A percentile compares a stretch with the other conserved stretches of the same genome.
Conservation (phyloP, 225 moss, liverwort and hornwort genomes). For the Polytrichum formosum region DNA sequence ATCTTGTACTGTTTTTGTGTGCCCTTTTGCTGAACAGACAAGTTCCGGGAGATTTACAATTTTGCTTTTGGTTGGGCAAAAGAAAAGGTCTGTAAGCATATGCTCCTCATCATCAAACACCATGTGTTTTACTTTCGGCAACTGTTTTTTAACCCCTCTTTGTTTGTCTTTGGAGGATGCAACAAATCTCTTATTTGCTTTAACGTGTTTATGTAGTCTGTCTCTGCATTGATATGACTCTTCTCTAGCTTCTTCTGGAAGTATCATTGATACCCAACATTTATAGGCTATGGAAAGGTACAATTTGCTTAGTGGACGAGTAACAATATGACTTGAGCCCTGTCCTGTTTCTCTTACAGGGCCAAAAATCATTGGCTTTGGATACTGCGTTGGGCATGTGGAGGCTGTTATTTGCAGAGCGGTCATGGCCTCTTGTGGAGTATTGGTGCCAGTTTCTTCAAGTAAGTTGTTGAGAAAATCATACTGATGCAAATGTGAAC, state of each 20-base stretch:
- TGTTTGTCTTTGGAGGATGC: too few species aligned
- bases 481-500: background rate
- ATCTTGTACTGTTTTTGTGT: too few species aligned
- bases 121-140: too few species aligned
- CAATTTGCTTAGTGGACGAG: background rate
- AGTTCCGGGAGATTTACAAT: slow-evolving; percentile 89
- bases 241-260: too few species aligned
- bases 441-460: slow-evolving; percentile 93
- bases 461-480: slow-evolving; percentile 35
- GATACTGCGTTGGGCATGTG: slow-evolving; percentile 97
- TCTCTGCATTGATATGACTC: too few species aligned
- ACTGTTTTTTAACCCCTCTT: too few species aligned
- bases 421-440: slow-evolving; percentile 82
- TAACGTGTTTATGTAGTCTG: too few species aligned
- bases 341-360: slow-evolving; percentile 34
- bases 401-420: slow-evolving; percentile 83
- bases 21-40: slow-evolving; percentile 53
- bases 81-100: slow-evolving; percentile 61
- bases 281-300: too few species aligned
- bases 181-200: too few species aligned
- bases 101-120: background rate
- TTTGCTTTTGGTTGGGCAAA: slow-evolving; percentile 92
- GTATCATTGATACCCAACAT: too few species aligned
- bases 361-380: slow-evolving; percentile 90
- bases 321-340: background rate